Percentiles rank a stretch among this genome's conserved stretches.
Conservation (phyloP, 106 monocot species). For the Acorus gramineus region DNA sequence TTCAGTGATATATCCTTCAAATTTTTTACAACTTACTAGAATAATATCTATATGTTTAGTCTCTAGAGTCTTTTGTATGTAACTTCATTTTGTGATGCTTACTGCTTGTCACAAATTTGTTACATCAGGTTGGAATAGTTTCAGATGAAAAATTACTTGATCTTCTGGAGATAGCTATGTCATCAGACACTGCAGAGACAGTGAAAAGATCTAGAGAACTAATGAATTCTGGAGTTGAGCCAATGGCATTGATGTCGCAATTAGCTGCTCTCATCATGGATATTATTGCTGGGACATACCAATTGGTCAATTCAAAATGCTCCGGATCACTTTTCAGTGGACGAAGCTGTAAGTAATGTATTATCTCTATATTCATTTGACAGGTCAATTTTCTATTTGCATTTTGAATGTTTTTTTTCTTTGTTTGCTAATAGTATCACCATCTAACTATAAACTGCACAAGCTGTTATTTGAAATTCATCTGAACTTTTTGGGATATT, state of each 20-base stretch:
- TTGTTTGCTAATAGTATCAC: too few species aligned
- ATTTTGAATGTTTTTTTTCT: too few species aligned
- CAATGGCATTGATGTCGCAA: slow-evolving; percentile 48
- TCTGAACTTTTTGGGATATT: too few species aligned
- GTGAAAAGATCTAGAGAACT: slow-evolving; percentile 62
- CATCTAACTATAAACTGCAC: too few species aligned
- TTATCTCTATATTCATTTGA: background rate
- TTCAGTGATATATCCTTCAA: background rate
- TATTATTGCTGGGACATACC: slow-evolving; percentile 53
- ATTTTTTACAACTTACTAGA: background rate
- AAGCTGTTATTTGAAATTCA: too few species aligned
- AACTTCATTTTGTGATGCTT: background rate
- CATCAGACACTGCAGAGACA: slow-evolving; percentile 59
- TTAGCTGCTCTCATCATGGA: slow-evolving; percentile 67
- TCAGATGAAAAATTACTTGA: slow-evolving; percentile 72
- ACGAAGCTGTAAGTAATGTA: slow-evolving; percentile 31
- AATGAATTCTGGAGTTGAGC: slow-evolving; percentile 70
- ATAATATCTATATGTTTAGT: background rate
- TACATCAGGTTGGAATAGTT: slow-evolving; percentile 43
- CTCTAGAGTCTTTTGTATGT: too few species aligned
- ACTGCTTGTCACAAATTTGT: background rate
- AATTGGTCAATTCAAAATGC: slow-evolving; percentile 18
- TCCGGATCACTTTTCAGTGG: slow-evolving; percentile 17
- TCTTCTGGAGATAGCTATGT: slow-evolving; percentile 66
- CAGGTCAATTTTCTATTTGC: too few species aligned